Evolutionary conservation across 2,329 filamentous ascomycete species (phyloP).

Genomic region (Phaeoacremonium minimum): DNA sequence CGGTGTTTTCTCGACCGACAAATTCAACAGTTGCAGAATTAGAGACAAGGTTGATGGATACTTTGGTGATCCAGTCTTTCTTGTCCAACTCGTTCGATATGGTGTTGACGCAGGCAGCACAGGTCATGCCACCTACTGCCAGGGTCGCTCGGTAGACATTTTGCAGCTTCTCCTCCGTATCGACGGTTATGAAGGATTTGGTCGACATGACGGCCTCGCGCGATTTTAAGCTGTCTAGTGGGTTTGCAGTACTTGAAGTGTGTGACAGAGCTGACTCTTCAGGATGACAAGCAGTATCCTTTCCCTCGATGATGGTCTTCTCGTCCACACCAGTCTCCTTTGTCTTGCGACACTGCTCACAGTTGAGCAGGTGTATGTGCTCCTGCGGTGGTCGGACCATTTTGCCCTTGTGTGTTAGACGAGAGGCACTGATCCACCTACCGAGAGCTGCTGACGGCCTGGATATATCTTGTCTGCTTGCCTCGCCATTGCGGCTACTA

Average conservation of each 20-base stretch:
- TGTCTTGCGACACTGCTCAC: constrained; percentile 31
- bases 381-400: constrained; percentile 13
- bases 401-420: constrained; percentile 12
- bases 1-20: constrained; percentile 36
- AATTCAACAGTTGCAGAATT: constrained; percentile 64
- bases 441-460: constrained; percentile 14
- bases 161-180: constrained; percentile 21
- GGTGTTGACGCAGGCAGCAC: constrained; percentile 61
- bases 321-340: constrained; percentile 1
- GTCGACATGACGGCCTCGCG: constrained; percentile 9
- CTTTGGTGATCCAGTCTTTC: constrained; percentile 51
- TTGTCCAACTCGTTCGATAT: constrained; percentile 57
- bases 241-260: neutral
- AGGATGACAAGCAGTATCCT: neutral
- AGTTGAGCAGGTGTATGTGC: constrained; percentile 35
- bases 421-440: constrained; percentile 20
- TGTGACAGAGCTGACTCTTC: constrained; percentile 2
- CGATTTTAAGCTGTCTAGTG: too few species aligned
- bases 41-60: constrained; percentile 60
- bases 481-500: constrained; percentile 5
- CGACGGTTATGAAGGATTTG: constrained; percentile 26
- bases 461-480: constrained; percentile 6
- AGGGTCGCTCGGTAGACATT: constrained; percentile 45
- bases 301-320: neutral
- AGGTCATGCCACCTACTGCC: constrained; percentile 72